A percentile compares a stretch with the other conserved stretches of the same genome.
Conservation (phyloP, 2,329 filamentous ascomycete genomes). For the Mycocentrospora acerina region DNA sequence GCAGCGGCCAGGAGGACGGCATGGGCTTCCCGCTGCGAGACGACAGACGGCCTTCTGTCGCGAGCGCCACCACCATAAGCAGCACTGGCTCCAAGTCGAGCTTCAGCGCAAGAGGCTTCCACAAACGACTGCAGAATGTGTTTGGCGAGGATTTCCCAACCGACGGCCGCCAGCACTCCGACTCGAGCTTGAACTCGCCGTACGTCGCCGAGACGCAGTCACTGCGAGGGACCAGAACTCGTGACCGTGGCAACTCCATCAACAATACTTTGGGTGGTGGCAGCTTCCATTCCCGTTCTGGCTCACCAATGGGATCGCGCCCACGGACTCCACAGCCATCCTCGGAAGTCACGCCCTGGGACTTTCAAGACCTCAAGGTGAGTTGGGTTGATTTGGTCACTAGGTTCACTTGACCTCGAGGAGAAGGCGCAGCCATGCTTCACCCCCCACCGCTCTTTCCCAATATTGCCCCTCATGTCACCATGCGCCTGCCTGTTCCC, state of each 20-base stretch:
- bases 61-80: conserved; percentile 83
- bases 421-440: background rate
- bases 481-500: background rate
- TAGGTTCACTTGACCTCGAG: too few species aligned
- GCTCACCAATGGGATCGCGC: conserved; percentile 73
- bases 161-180: conserved; percentile 66
- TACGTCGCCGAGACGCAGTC: conserved; percentile 59
- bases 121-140: conserved; percentile 84
- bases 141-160: conserved; percentile 86
- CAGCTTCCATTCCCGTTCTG: conserved; percentile 54
- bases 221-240: conserved; percentile 61
- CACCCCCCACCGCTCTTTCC: background rate
- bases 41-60: conserved; percentile 80
- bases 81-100: conserved; percentile 79
- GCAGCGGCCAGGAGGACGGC: conserved; percentile 51
- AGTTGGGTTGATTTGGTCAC: conserved; percentile 44
- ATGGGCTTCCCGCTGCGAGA: conserved; percentile 56
- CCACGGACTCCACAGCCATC: conserved; percentile 84
- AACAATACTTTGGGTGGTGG: conserved; percentile 59
- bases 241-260: conserved; percentile 82
- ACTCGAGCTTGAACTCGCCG: conserved; percentile 61
- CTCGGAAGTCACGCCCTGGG: conserved; percentile 95
- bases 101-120: conserved; percentile 64
- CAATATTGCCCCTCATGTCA: background rate
- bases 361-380: conserved; percentile 84